phyloP scores from a whole-genome alignment of 257 asterid genomes.

The Solanum peruvianum region DNA sequence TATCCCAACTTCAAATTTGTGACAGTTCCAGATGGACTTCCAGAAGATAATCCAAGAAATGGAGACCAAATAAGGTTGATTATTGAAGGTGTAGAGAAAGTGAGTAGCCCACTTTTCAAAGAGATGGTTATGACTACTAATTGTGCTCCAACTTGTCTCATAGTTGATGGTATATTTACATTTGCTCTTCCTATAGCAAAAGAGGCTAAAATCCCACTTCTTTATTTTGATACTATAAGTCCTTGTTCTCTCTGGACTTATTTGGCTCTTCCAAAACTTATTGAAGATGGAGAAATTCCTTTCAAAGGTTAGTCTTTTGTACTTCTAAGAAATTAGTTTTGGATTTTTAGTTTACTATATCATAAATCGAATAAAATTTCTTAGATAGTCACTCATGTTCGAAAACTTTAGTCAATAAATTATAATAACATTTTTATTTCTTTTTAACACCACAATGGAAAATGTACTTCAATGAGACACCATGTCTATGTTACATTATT shows the following conservation, averaged over 20 bases:
- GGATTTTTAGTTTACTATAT: background rate
- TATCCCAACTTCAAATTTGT: constrained; percentile 2
- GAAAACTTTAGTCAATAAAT: background rate
- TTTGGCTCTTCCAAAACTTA: constrained; percentile 8
- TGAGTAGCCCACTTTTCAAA: constrained; percentile 8
- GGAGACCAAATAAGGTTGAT: background rate
- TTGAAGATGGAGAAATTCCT: constrained; percentile 21
- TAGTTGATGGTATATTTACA: constrained; percentile 6
- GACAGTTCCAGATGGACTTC: constrained; percentile 8
- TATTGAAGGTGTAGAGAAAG: background rate
- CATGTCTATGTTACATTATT: background rate
- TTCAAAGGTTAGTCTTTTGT: background rate
- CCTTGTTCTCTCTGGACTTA: constrained; percentile 16
- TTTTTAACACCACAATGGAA: background rate
- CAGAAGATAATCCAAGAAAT: background rate
- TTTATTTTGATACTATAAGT: constrained; percentile 10
- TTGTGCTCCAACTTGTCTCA: background rate
- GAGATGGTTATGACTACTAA: background rate
- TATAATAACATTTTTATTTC: too few relatives aligned
- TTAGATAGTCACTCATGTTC: too few relatives aligned
- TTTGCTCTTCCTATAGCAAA: background rate
- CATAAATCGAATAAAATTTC: too few relatives aligned
- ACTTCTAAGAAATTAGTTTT: background rate
- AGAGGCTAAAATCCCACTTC: constrained; percentile 3
- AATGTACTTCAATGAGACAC: too few relatives aligned